These are phyloP conservation scores for Auricularia sp. DNA, from an alignment of 768 basidiomycete genomes.

Conservation along the genomic window DNA sequence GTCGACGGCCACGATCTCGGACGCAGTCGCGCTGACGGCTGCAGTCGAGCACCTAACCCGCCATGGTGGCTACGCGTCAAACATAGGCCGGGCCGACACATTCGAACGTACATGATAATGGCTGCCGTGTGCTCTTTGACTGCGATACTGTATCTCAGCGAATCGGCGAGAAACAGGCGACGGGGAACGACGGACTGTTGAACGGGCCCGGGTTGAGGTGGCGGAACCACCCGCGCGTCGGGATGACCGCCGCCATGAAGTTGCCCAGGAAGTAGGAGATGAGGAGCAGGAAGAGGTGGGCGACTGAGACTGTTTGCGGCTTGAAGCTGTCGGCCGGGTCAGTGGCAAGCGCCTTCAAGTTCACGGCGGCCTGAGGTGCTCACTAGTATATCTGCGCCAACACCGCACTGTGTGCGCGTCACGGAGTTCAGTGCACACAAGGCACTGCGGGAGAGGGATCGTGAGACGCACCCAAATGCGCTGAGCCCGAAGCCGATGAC, in stretches of 20 bases:
- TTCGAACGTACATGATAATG: slow-evolving; percentile 17
- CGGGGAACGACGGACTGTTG: slow-evolving; percentile 21
- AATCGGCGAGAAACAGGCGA: slow-evolving; percentile 1
- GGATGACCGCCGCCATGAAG: slow-evolving; percentile 11
- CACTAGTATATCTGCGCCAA: slow-evolving; percentile 33
- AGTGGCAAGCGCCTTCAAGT: background rate
- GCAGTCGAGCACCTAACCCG: slow-evolving; percentile 18
- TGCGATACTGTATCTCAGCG: slow-evolving; percentile 7
- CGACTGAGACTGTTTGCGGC: slow-evolving; percentile 19
- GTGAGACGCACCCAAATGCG: slow-evolving; percentile 16
- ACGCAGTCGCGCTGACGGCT: slow-evolving; percentile 22
- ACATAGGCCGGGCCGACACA: background rate
- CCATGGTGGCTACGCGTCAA: no score
- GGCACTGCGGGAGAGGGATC: no score
- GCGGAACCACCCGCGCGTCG: slow-evolving; percentile 14
- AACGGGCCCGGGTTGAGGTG: slow-evolving; percentile 22
- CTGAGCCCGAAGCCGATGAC: slow-evolving; percentile 21
- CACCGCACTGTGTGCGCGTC: slow-evolving; percentile 12
- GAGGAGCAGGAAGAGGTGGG: slow-evolving; percentile 22
- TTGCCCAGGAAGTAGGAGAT: slow-evolving; percentile 21
- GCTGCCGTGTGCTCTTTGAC: slow-evolving; percentile 24
- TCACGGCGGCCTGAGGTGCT: background rate
- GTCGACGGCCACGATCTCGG: slow-evolving; percentile 26
- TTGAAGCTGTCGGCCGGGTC: slow-evolving; percentile 14
- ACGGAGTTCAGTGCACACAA: no score